A percentile compares a stretch with the other conserved stretches of the same genome.
phyloP scores from a whole-genome alignment of 2,329 filamentous ascomycete genomes.

The Alternaria panax region DNA sequence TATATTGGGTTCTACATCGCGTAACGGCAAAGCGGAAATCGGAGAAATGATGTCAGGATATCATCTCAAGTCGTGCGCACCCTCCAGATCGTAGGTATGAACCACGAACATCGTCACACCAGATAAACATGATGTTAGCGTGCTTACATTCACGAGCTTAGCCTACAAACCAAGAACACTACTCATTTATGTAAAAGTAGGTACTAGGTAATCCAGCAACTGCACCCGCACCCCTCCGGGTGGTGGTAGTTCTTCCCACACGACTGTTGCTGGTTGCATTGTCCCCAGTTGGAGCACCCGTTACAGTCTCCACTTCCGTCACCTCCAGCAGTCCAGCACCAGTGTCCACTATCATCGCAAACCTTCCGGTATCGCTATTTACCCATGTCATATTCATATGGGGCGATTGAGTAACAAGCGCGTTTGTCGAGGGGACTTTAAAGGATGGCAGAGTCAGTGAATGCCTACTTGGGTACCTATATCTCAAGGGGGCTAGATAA shows the following conservation, averaged over 20 bases:
- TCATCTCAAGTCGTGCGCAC: too few species aligned
- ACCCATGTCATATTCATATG: not conserved
- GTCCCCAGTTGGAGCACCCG: not conserved
- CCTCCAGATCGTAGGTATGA: too few species aligned
- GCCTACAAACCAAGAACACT: too few species aligned
- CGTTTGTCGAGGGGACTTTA: not conserved
- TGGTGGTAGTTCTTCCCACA: constrained; percentile 2
- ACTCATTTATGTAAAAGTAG: too few species aligned
- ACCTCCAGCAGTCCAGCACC: constrained; percentile 1
- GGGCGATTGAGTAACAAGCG: not conserved
- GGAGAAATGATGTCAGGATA: too few species aligned
- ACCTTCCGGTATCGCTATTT: constrained; percentile 5
- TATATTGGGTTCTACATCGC: too few species aligned
- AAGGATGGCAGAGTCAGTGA: not conserved
- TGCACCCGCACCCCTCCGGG: not conserved
- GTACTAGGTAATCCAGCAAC: not conserved
- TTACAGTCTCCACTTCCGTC: not conserved
- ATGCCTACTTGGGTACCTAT: not conserved
- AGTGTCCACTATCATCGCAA: not conserved
- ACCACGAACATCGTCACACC: too few species aligned
- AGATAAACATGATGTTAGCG: too few species aligned
- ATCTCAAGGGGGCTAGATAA: not conserved
- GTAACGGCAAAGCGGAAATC: too few species aligned
- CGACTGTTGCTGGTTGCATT: not conserved
- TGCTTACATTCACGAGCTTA: too few species aligned